Conservation (phyloP, 176 grass and related monocot species). For the Cenchrus fungigraminus region DNA sequence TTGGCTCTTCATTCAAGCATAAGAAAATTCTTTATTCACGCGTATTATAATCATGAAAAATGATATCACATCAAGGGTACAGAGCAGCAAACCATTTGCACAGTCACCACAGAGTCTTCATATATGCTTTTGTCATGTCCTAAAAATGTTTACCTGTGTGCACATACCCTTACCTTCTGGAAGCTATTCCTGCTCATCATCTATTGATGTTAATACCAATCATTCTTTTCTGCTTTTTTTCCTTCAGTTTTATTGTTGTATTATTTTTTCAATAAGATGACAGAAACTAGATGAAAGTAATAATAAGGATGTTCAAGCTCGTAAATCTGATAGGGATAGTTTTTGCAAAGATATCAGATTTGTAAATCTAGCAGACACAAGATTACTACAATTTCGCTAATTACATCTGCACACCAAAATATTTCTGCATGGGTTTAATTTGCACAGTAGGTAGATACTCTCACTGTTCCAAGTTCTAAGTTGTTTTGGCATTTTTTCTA, state of each 20-base stretch:
- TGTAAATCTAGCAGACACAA: not conserved
- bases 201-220: not conserved
- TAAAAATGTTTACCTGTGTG: not conserved
- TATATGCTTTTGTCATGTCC: not conserved
- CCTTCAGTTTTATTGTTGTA: not conserved
- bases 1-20: slow-evolving; percentile 24
- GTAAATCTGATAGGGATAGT: not conserved
- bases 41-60: not conserved
- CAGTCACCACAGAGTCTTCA: not conserved
- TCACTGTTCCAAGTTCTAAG: no score
- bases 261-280: no score
- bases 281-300: not conserved
- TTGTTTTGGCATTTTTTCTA: no score
- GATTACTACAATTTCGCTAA: not conserved
- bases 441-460: not conserved
- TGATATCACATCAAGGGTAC: not conserved
- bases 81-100: not conserved
- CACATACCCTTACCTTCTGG: not conserved
- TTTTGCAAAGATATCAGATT: not conserved
- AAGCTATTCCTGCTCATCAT: not conserved
- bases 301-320: not conserved
- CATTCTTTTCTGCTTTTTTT: not conserved
- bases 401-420: not conserved
- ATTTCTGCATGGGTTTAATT: slow-evolving; percentile 8
- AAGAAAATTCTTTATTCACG: not conserved